Evolutionary conservation across 2,329 filamentous ascomycete genomes (phyloP).

Genomic region (Tolypocladium endophyticum): DNA sequence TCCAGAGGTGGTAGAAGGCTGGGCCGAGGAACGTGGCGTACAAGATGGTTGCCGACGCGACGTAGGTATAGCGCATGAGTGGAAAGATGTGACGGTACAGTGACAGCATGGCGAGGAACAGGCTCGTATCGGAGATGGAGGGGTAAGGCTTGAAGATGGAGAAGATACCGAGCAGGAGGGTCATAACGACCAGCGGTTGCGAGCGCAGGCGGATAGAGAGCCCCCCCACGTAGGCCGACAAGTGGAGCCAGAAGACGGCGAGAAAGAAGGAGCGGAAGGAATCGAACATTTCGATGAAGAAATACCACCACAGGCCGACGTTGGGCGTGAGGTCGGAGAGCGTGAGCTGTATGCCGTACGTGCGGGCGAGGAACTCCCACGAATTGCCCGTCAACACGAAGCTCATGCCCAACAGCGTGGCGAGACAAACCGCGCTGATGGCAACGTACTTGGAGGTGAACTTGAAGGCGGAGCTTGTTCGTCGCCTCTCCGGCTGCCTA

Average conservation of each 20-base stretch:
- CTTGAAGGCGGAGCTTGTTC: slow-evolving; percentile 20
- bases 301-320: slow-evolving; percentile 98
- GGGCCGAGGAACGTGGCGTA: slow-evolving; percentile 86
- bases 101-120: slow-evolving; percentile 75
- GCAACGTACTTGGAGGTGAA: slow-evolving; percentile 47
- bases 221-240: slow-evolving; percentile 80
- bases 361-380: slow-evolving; percentile 79
- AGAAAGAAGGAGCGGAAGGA: slow-evolving; percentile 96
- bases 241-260: slow-evolving; percentile 94
- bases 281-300: slow-evolving; percentile 99
- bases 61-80: slow-evolving; percentile 86
- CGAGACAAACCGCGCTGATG: slow-evolving; percentile 44
- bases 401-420: slow-evolving; percentile 59
- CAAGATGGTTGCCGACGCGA: slow-evolving; percentile 70
- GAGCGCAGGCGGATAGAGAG: slow-evolving; percentile 71
- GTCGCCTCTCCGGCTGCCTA: slow-evolving; percentile 30
- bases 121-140: slow-evolving; percentile 76
- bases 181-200: slow-evolving; percentile 79
- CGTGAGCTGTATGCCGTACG: slow-evolving; percentile 86
- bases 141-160: slow-evolving; percentile 97
- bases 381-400: slow-evolving; percentile 63
- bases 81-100: slow-evolving; percentile 89
- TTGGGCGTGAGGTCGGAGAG: slow-evolving; percentile 91
- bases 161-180: slow-evolving; percentile 79
- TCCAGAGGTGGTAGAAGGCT: slow-evolving; percentile 95